Base-by-base conservation (phyloP, 257 asterid species). In the Oldenlandia corymbosa region DNA sequence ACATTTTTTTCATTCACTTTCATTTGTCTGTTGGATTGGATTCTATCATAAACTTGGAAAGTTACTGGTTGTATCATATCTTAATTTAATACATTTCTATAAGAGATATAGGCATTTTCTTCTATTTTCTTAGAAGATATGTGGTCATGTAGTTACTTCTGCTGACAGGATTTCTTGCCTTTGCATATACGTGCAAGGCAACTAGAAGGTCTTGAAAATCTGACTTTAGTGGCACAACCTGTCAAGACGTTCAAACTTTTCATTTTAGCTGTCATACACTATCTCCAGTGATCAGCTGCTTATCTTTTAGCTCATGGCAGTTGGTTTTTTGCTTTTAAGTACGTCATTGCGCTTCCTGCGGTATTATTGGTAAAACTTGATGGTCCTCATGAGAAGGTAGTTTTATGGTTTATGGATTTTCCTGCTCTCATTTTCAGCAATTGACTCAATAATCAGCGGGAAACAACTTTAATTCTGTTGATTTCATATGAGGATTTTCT, bases 301-400 rank as follows among this genome's bases (percentile, higher is more conserved):
- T 89, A 89, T 78, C 82, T 86, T 71, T 72, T 89, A 74, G 82
- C 88, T 10, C 91, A 86, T 66, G 76, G 78, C 47, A 65, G 74
- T 69, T 84, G 80, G 86, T 58, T 86, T 64, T 54, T 81, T n/a
- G 78, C 70, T 74, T 71, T 61, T 80, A 64, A 61, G 83, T 72
- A 21, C 64, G 26, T 75, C 50, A 26, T 71, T 52, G 77, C 68
- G 42, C 68, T 78, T 10, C 60, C 68, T 60, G 75, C 77, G 24
- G 46, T 73, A 65, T 60, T 81, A 36, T 81, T 86, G 28, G 71
- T 81, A 69, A 75, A 75, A 53, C 68, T 81, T 62, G 74, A 84
- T 56, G 95, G 91, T 42, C 88, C 93, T 72, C 93, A 81, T 73
- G 95, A 69, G 52, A 89, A 86, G 95, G 96, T 89, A 75, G 34